Conservation (phyloP, 306 rosid species). For the Cucurbita ficifolia region DNA sequence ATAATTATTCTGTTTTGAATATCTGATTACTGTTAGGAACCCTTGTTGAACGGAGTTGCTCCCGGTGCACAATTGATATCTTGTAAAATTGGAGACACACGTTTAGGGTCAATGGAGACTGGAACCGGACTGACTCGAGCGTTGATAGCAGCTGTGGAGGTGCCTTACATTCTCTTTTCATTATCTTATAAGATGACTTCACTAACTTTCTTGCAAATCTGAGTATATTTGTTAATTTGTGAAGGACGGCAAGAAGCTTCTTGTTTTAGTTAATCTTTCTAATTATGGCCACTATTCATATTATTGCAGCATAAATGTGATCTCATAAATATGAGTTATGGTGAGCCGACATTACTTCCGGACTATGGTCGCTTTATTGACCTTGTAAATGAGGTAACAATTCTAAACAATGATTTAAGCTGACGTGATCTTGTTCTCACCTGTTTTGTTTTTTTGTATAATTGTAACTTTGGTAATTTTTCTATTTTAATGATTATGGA, state of each 20-base stretch:
- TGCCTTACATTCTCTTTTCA: conserved; percentile 15
- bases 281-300: conserved; percentile 6
- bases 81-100: conserved; percentile 95
- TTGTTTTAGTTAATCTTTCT: neutral
- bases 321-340: conserved; percentile 94
- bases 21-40: conserved; percentile 45
- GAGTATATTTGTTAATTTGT: neutral
- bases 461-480: neutral
- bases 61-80: conserved; percentile 96
- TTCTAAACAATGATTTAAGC: conserved; percentile 13
- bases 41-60: conserved; percentile 94
- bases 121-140: conserved; percentile 97
- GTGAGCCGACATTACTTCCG: conserved; percentile 78
- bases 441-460: neutral
- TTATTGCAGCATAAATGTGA: conserved; percentile 87
- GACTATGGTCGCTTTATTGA: conserved; percentile 98
- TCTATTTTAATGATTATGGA: conserved; percentile 12
- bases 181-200: conserved; percentile 5
- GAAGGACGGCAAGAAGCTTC: neutral
- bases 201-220: neutral
- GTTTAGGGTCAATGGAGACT: conserved; percentile 93
- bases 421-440: neutral
- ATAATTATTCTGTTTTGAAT: conserved; percentile 12
- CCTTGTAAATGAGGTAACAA: conserved; percentile 68
- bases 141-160: conserved; percentile 91